These are phyloP conservation scores for Albugo candida DNA, from an alignment of 352 stramenopile genomes.

Conservation along the genomic window DNA sequence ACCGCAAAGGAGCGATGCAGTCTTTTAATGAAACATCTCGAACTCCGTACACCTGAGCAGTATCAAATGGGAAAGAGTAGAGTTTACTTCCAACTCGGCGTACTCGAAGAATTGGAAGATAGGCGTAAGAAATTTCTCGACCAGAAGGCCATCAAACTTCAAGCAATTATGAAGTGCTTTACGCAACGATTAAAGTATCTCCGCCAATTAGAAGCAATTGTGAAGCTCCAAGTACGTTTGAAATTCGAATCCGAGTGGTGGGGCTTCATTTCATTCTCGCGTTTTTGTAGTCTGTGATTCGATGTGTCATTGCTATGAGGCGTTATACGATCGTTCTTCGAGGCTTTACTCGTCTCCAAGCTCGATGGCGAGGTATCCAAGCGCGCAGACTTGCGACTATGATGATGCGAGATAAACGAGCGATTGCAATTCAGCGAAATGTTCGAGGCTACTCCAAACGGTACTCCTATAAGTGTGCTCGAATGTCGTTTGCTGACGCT, in stretches of 20 bases:
- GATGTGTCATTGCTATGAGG: constrained; percentile 64
- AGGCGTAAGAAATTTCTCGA: constrained; percentile 72
- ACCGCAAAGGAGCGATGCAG: constrained; percentile 45
- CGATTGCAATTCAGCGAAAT: constrained; percentile 71
- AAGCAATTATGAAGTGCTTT: constrained; percentile 64
- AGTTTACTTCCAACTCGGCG: constrained; percentile 75
- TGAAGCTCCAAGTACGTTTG: constrained; percentile 43
- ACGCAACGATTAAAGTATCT: constrained; percentile 57
- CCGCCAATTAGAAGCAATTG: constrained; percentile 47
- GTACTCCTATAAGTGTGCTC: constrained; percentile 2
- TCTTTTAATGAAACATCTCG: constrained; percentile 63
- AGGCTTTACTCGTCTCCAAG: constrained; percentile 36
- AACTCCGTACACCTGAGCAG: constrained; percentile 41
- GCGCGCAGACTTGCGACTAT: constrained; percentile 39
- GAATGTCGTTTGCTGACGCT: not conserved
- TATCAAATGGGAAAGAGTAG: constrained; percentile 75
- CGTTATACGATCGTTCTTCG: constrained; percentile 70
- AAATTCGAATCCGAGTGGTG: not conserved
- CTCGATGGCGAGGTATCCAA: constrained; percentile 46
- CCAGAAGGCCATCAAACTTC: constrained; percentile 52
- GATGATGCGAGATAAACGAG: constrained; percentile 66
- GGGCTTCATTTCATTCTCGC: not conserved
- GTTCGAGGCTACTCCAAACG: constrained; percentile 47
- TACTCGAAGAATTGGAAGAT: constrained; percentile 73
- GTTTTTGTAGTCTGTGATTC: constrained; percentile 33